Evolutionary conservation across 345 rosid genomes (phyloP).

Genomic region (Gossypium sturtianum): DNA sequence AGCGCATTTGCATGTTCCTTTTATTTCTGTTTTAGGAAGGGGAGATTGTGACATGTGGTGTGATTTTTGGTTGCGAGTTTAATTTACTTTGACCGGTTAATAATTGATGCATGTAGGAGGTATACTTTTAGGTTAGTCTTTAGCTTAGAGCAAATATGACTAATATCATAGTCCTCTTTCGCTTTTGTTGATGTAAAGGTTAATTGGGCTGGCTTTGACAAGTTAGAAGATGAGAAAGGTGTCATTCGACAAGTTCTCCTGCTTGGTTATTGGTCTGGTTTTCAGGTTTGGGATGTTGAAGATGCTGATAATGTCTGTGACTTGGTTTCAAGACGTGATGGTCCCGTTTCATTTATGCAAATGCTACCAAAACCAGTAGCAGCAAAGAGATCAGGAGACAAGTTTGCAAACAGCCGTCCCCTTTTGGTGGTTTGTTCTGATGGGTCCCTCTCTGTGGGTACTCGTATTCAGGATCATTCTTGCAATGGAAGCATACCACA

Average conservation of each 20-base stretch:
- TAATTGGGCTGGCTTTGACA: slow-evolving; percentile 94
- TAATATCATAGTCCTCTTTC: slow-evolving; percentile 4
- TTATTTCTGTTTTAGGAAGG: not conserved
- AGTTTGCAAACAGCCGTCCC: slow-evolving; percentile 55
- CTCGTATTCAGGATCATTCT: slow-evolving; percentile 36
- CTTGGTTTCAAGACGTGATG: slow-evolving; percentile 72
- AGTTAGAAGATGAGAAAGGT: slow-evolving; percentile 51
- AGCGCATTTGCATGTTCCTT: not conserved
- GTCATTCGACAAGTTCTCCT: slow-evolving; percentile 57
- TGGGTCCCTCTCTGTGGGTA: slow-evolving; percentile 36
- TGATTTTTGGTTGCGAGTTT: slow-evolving; percentile 18
- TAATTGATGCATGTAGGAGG: too few relatives aligned
- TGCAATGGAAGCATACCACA: slow-evolving; percentile 31
- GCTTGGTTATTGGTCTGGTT: slow-evolving; percentile 78
- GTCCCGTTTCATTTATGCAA: slow-evolving; percentile 75
- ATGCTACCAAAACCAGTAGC: slow-evolving; percentile 61
- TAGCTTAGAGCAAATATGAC: not conserved
- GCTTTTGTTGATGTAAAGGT: slow-evolving; percentile 43
- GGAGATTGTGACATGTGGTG: slow-evolving; percentile 21
- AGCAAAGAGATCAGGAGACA: slow-evolving; percentile 38
- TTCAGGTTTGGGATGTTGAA: slow-evolving; percentile 97
- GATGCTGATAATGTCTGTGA: slow-evolving; percentile 70
- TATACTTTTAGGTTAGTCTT: not conserved
- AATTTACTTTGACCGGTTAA: too few relatives aligned
- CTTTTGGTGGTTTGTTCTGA: slow-evolving; percentile 72